Evolutionary conservation across 2,329 filamentous ascomycete species (phyloP), one percentile per base, ranked within the genome.

Genomic region (Intubia oerlemansii): DNA sequence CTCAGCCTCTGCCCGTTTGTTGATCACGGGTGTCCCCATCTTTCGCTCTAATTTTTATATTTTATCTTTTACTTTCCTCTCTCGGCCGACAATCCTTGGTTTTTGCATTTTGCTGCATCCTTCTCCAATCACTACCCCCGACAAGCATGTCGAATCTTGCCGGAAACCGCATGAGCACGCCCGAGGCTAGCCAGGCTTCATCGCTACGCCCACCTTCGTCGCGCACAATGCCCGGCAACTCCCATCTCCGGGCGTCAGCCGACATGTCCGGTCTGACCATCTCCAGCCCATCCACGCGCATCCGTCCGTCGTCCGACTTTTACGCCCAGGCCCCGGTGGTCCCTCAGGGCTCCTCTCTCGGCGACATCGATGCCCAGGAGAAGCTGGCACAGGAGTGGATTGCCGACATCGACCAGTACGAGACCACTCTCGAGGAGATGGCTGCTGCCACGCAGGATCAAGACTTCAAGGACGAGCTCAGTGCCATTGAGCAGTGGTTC

Each of bases 401-500:
- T 43, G 82, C 85, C 32, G 88, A 98, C 44, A 95, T 98, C 41
- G 88, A 98, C 48, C 85, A 95, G 51, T 93, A 93, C 45, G 88
- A 98, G 59, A 91, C 74, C n/a, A 98, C 88, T 2, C 54, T 98
- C 44, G 88, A 95, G 52, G 88, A 98, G 50, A 98, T 98, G 88
- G 88, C 88, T 24, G 84, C 85, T 18, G 88, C 88, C 17, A 95
- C 88, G n/a, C 60, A 95, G 31, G 88, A 98, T 48, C 88, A 98
- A 57, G 88, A 98, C 48, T 98, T 98, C 62, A 98, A 98, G 57
- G 88, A 95, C 52, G 88, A 98, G 53, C 66, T 98, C 35, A 93
- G 82, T 48, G 88, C 88, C 41, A 98, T 98, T 46, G 88, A 98
- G 56, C 88, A 98, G 59, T 98, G 88, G 88, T 98, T 98, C 53